Evolutionary conservation across 2,329 filamentous ascomycete species (phyloP), one percentile per base, ranked within the genome.

Genomic region (Conoideocrella luteorostrata): DNA sequence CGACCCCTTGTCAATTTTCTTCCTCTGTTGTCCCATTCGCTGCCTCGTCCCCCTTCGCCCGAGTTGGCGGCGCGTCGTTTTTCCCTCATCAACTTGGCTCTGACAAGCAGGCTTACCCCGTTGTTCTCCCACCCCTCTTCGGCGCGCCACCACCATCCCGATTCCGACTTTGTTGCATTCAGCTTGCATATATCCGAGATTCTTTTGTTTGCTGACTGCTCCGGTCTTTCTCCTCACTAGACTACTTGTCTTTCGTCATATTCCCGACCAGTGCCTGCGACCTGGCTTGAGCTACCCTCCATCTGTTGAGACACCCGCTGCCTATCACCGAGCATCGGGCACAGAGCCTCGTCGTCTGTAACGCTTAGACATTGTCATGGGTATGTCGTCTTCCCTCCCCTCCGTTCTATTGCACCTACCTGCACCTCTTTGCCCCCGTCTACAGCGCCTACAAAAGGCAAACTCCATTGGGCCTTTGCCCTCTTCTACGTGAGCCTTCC

Each of bases 121-220:
- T 47, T 50, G 43, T 50, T 45, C 44, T 52, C 44, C 46, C 45
- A 50, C 44, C 39, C 51, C 46, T 47, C 43, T 39, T 42, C 26
- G 32, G 39, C 45, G 47, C 49, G 42, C 42, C 51, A 43, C 50
- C 47, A 47, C 49, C 49, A 47, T 49, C 46, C 50, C 44, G 41
- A 52, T 52, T 52, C 53, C 51, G 51, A 56, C 52, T 39, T 41
- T 43, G 55, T 54, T 61, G 56, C 54, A 58, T 53, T 51, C 47
- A 50, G 47, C 55, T 58, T 58, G 55, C 54, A 50, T 59, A 54
- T 53, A 60, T 57, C 58, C 58, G 57, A 61, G 50, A 58, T 50
- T 53, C 51, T 51, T 56, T 53, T 52, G 48, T 57, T 53, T 50
- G 51, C 55, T 58, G 55, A 61, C 56, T 41, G 38, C 37, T 36